Evolutionary conservation across 768 basidiomycete species (phyloP), one percentile per base, ranked within the genome.

Genomic region (Multifurca ochricompacta): DNA sequence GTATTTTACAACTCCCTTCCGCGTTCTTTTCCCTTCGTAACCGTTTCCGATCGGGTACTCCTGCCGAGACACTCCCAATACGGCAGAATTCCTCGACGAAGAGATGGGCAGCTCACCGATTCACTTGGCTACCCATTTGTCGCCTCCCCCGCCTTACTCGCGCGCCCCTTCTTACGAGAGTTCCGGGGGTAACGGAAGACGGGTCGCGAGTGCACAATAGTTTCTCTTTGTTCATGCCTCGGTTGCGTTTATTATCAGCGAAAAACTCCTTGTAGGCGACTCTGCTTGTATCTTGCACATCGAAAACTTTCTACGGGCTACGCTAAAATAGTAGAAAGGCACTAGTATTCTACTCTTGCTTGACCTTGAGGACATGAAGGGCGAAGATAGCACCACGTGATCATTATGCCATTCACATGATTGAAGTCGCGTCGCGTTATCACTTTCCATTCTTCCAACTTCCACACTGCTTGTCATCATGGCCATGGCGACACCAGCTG

Each of bases 141-240:
- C 56, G 8, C 56, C 56, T 11, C 56, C 56, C 6, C 56, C 50
- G 27, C 56, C 56, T 35, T 57, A 57, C 28, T 30, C 44, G 8
- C 55, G 55, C 32, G 55, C 55, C 25, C 55, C 55, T 21, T 56
- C 55, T 3, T 56, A 56, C 34, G 55, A 52, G 55, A 46, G 36
- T 23, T 23, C 28, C 14, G 30, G 32, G 31, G 25, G 10, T n/a
- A 37, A n/a, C 6, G 34, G 40, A 3, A 37, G 41, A 30, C 34
- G 41, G 28, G 34, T 11, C 18, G 41, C n/a, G 35, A 19, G 41
- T 46, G 23, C 54, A 19, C 35, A 43, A 5, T 51, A 56, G 31
- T 32, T 6, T 27, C n/a, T n/a, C n/a, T n/a, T 32, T 27, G 42
- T 36, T 14, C 19, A 35, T 42, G 32, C 14, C 7, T 28, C 36